These are phyloP conservation scores for Tolypocladium cylindrosporum DNA, from an alignment of 2,329 filamentous ascomycete genomes.

Conservation along the genomic window DNA sequence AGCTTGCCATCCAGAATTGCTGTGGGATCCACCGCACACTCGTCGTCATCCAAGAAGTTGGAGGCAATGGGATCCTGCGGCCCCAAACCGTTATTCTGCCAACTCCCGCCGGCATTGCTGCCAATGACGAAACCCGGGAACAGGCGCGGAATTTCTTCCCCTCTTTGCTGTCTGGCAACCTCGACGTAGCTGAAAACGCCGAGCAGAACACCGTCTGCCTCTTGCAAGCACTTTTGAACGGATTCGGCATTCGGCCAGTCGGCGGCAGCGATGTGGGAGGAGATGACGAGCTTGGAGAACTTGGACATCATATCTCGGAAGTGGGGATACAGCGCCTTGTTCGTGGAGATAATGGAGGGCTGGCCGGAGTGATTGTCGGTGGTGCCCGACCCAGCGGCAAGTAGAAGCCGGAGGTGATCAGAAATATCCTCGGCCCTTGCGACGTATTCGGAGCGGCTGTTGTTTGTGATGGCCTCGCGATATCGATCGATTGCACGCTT, in stretches of 20 bases:
- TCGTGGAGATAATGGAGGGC: conserved; percentile 97
- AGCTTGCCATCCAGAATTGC: conserved; percentile 65
- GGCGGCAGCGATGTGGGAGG: conserved; percentile 91
- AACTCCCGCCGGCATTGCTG: conserved; percentile 74
- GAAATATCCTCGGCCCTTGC: conserved; percentile 95
- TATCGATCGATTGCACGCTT: conserved; percentile 83
- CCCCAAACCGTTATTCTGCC: conserved; percentile 63
- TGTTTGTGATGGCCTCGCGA: conserved; percentile 75
- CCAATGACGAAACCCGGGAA: conserved; percentile 89
- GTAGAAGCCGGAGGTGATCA: conserved; percentile 81
- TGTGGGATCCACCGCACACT: conserved; percentile 60
- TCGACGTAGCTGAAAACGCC: conserved; percentile 96
- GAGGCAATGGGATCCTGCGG: conserved; percentile 64
- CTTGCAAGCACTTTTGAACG: conserved; percentile 87
- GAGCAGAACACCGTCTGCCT: conserved; percentile 91
- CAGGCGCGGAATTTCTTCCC: conserved; percentile 85
- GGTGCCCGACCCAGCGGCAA: conserved; percentile 93
- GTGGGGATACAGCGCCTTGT: conserved; percentile 93
- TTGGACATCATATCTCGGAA: conserved; percentile 99
- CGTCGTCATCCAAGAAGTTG: conserved; percentile 78
- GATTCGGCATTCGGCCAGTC: conserved; percentile 94
- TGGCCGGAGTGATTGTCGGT: conserved; percentile 98
- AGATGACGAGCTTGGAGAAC: conserved; percentile 97
- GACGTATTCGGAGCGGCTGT: conserved; percentile 82
- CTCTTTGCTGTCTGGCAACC: conserved; percentile 83